Conservation (phyloP, 2,329 filamentous ascomycete species). For the Fusarium buxicola region DNA sequence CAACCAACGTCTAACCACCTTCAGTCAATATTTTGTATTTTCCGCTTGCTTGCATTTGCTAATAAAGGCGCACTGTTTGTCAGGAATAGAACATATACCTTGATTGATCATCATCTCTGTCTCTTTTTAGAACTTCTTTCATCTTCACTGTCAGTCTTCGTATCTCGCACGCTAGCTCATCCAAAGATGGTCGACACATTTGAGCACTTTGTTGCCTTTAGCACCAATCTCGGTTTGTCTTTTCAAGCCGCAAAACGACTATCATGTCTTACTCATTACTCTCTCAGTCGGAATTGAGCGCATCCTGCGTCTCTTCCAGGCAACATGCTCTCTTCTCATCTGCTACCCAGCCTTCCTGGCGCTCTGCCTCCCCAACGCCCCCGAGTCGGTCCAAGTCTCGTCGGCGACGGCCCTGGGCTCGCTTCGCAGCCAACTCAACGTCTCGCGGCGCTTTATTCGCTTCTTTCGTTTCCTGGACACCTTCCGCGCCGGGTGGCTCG, state of each 20-base stretch:
- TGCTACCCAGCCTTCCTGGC: slow-evolving; percentile 57
- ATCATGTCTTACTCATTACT: slow-evolving; percentile 19
- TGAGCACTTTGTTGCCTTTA: slow-evolving; percentile 57
- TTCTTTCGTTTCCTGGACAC: slow-evolving; percentile 75
- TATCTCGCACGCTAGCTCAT: neutral
- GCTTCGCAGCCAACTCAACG: slow-evolving; percentile 57
- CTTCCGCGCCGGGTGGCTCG: slow-evolving; percentile 63
- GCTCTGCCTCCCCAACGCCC: slow-evolving; percentile 45
- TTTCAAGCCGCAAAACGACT: slow-evolving; percentile 17
- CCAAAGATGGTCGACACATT: slow-evolving; percentile 44
- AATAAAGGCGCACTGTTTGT: neutral
- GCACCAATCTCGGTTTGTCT: slow-evolving; percentile 59
- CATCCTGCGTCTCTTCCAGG: slow-evolving; percentile 68
- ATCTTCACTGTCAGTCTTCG: neutral
- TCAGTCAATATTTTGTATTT: slow-evolving; percentile 20
- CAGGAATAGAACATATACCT: slow-evolving; percentile 1
- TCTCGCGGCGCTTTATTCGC: slow-evolving; percentile 72
- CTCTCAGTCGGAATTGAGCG: slow-evolving; percentile 70
- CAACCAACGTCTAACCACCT: slow-evolving; percentile 14
- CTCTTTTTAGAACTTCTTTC: neutral
- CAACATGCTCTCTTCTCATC: slow-evolving; percentile 60
- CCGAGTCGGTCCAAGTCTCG: slow-evolving; percentile 38
- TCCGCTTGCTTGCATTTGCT: slow-evolving; percentile 30
- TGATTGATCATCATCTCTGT: neutral
- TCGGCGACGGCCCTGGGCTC: slow-evolving; percentile 49